Evolutionary conservation across 2,329 filamentous ascomycete genomes (phyloP), one percentile per base, ranked within the genome.

Genomic region (Hymenoscyphus scutula): DNA sequence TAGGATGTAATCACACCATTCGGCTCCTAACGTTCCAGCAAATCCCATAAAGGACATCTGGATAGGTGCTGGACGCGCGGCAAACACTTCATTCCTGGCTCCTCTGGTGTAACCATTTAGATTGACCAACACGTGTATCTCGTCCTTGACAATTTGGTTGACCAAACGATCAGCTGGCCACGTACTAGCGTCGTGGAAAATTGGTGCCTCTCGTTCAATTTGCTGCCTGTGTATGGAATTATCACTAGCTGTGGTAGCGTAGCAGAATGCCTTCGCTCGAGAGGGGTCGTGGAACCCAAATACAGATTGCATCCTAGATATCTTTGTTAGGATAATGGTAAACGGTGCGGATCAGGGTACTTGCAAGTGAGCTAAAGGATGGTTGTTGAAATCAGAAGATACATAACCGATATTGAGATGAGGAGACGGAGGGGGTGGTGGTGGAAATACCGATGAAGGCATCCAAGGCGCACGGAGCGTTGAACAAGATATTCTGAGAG

Each of bases 21-120:
- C 95, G 2, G 95, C 95, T 5, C 95, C 95, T 0, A 99, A 80
- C 0, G 94, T 97, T 10, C 95, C 95, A 0, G 95, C 95, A 74
- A 99, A 99, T 0, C 95, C 95, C 95, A 99, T 99, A 72, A 99
- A 99, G 0, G 95, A 97, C 95, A 99, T 99, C 69, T 99, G 95
- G 53, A 99, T 92, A 0, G 95, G 95, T 1, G 93, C 92, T 17
- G 95, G 92, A 29, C 96, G 87, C 25, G 95, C 95, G 25, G 95
- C 95, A 75, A 99, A 99, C 3, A 99, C 89, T 74, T 99, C 95
- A 70, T 99, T 99, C 27, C 93, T 87, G n/a, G 95, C 95, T 32
- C 95, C 95, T 60, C 95, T 85, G 0, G 95, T 99, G 75, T 99
- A 99, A 11, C 95, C 95, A 71, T 99, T 99, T n/a, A 99, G 82